These are phyloP conservation scores for Setaria italica DNA, from an alignment of 202 grass and related monocot genomes.

Conservation along the genomic window DNA sequence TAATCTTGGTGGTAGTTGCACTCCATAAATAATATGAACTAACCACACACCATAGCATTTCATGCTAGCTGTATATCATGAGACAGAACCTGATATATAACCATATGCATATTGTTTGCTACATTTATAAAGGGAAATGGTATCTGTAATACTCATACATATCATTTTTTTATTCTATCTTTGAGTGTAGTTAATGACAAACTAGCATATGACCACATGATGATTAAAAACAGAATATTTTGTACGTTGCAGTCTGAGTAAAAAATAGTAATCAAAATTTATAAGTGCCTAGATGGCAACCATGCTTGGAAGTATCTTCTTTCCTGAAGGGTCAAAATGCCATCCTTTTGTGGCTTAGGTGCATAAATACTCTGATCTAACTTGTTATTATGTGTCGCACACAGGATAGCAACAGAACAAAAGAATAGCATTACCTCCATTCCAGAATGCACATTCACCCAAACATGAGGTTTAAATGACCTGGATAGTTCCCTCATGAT, in stretches of 20 bases:
- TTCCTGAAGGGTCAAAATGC: neutral
- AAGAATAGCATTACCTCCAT: slow-evolving; percentile 76
- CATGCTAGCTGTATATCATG: neutral
- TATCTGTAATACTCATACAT: neutral
- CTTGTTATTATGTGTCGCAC: neutral
- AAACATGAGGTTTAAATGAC: slow-evolving; percentile 98
- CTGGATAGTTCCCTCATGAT: slow-evolving; percentile 84
- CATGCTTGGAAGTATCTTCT: slow-evolving; percentile 1
- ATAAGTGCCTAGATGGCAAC: neutral
- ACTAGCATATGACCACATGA: neutral
- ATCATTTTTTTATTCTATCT: neutral
- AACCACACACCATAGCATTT: neutral
- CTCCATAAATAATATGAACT: neutral
- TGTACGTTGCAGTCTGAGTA: neutral
- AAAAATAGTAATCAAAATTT: neutral
- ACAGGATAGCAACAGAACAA: neutral
- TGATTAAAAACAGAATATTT: neutral
- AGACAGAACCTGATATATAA: neutral
- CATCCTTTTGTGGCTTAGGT: neutral
- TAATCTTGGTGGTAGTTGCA: neutral
- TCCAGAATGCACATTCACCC: slow-evolving; percentile 97
- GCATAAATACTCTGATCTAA: neutral
- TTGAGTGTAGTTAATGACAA: neutral
- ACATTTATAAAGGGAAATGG: neutral
- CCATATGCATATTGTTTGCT: neutral